Evolutionary conservation across 2,329 filamentous ascomycete species (phyloP).

Genomic region (Alternaria gaisen): DNA sequence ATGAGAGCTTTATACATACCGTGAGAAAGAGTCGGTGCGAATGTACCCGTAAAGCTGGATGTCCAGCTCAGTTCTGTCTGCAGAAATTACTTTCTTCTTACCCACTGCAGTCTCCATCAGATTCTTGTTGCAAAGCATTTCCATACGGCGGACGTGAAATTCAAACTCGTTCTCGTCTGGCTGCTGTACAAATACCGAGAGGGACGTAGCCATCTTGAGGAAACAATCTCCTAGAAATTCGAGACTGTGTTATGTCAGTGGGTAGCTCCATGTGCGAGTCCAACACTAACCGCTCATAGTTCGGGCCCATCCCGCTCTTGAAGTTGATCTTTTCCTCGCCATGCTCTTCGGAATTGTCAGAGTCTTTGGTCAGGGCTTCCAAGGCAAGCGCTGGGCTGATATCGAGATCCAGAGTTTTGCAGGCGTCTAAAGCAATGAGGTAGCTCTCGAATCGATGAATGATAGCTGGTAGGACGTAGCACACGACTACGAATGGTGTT

Average conservation of each 20-base stretch:
- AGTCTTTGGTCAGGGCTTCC: conserved; percentile 92
- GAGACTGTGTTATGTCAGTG: conserved; percentile 53
- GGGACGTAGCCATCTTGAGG: conserved; percentile 93
- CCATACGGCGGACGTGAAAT: conserved; percentile 90
- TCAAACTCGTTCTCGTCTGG: conserved; percentile 83
- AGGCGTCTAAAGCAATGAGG: conserved; percentile 81
- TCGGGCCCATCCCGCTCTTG: conserved; percentile 86
- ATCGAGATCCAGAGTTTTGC: conserved; percentile 68
- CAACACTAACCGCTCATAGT: conserved; percentile 75
- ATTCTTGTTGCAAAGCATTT: conserved; percentile 89
- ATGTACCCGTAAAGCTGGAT: conserved; percentile 77
- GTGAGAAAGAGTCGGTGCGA: conserved; percentile 81
- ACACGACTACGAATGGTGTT: conserved; percentile 73
- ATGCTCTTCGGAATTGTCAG: conserved; percentile 81
- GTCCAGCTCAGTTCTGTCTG: conserved; percentile 44
- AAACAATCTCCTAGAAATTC: conserved; percentile 95
- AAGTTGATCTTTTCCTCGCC: conserved; percentile 73
- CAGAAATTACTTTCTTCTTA: conserved; percentile 50
- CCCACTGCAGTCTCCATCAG: conserved; percentile 75
- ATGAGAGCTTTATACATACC: conserved; percentile 53
- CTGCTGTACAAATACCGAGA: conserved; percentile 80
- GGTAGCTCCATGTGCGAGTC: neutral
- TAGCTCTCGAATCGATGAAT: conserved; percentile 84
- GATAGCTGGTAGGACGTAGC: conserved; percentile 80
- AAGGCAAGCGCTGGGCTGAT: conserved; percentile 76